Percentiles rank a stretch among this genome's conserved stretches.
Evolutionary conservation across 768 basidiomycete genomes (phyloP).

Genomic region (Boletus vinaceobasis): DNA sequence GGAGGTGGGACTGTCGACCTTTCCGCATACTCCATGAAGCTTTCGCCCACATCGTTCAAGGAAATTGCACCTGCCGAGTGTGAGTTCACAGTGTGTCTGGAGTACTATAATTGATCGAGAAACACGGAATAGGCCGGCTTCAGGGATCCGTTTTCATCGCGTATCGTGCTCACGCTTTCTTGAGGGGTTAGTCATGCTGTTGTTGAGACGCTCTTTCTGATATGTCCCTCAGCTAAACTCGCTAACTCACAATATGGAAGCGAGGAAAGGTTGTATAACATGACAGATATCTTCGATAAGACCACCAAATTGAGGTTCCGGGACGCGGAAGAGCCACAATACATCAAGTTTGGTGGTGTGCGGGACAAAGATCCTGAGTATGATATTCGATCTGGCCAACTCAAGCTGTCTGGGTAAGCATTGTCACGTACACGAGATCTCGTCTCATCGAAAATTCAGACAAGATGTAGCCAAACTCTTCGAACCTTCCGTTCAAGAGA

Average conservation of each 20-base stretch:
- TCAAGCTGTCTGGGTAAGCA: conserved; percentile 35
- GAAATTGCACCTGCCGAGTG: conserved; percentile 36
- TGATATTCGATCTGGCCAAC: conserved; percentile 35
- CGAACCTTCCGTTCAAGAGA: conserved; percentile 12
- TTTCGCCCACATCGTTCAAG: conserved; percentile 36
- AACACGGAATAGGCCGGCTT: conserved; percentile 30
- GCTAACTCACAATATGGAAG: conserved; percentile 27
- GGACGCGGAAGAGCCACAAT: conserved; percentile 32
- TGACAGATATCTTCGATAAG: conserved; percentile 34
- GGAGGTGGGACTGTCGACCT: conserved; percentile 43
- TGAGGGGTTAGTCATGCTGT: conserved; percentile 26
- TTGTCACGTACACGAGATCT: conserved; percentile 27
- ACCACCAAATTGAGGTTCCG: conserved; percentile 39
- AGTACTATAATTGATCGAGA: background rate
- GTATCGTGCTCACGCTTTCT: conserved; percentile 28
- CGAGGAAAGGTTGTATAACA: conserved; percentile 28
- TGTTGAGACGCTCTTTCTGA: background rate
- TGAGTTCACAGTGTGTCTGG: conserved; percentile 7
- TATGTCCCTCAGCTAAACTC: conserved; percentile 22
- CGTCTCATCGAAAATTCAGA: conserved; percentile 30
- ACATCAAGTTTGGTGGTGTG: conserved; percentile 36
- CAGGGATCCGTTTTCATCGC: conserved; percentile 39
- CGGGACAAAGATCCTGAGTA: conserved; percentile 34
- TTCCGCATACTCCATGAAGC: conserved; percentile 38
- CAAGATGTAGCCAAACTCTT: conserved; percentile 11